Evolutionary conservation across 1,284 basidiomycete genomes (phyloP).

Genomic region (Porogramme epimiltina): DNA sequence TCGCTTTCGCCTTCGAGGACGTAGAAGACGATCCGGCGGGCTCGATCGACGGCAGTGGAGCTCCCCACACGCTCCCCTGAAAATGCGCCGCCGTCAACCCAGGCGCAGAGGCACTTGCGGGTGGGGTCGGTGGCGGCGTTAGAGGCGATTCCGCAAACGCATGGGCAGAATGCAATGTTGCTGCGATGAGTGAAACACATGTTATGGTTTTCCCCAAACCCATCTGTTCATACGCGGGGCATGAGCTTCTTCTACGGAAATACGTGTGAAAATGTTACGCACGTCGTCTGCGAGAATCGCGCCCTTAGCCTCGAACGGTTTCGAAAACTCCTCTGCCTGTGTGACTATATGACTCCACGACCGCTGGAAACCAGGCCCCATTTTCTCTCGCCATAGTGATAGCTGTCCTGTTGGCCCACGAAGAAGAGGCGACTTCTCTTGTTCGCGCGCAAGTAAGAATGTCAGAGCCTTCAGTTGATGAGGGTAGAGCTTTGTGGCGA

Average conservation of each 20-base stretch:
- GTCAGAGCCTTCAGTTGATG: conserved; percentile 99
- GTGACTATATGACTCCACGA: conserved; percentile 89
- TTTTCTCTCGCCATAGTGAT: conserved; percentile 82
- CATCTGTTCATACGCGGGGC: conserved; percentile 71
- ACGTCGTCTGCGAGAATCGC: conserved; percentile 94
- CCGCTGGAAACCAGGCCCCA: conserved; percentile 45
- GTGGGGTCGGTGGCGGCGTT: conserved; percentile 40
- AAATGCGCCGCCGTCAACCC: conserved; percentile 66
- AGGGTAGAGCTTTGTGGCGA: conserved; percentile 90
- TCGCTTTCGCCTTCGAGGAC: conserved; percentile 63
- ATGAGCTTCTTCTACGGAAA: no score
- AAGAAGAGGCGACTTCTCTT: no score
- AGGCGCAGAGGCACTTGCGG: conserved; percentile 39
- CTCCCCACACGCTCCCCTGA: conserved; percentile 79
- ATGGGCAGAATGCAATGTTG: conserved; percentile 75
- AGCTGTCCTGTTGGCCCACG: no score
- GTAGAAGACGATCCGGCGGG: conserved; percentile 11
- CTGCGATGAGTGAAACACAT: conserved; percentile 88
- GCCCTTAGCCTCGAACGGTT: conserved; percentile 82
- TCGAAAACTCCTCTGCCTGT: conserved; percentile 67
- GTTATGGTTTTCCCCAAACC: conserved; percentile 98
- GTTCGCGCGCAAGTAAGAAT: conserved; percentile 94
- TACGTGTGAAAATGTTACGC: conserved; percentile 37
- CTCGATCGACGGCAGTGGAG: conserved; percentile 54
- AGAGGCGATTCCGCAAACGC: conserved; percentile 67